phyloP scores from a whole-genome alignment of 1,139 yeast genomes.

The Magnusiomyces tetraspermus region DNA sequence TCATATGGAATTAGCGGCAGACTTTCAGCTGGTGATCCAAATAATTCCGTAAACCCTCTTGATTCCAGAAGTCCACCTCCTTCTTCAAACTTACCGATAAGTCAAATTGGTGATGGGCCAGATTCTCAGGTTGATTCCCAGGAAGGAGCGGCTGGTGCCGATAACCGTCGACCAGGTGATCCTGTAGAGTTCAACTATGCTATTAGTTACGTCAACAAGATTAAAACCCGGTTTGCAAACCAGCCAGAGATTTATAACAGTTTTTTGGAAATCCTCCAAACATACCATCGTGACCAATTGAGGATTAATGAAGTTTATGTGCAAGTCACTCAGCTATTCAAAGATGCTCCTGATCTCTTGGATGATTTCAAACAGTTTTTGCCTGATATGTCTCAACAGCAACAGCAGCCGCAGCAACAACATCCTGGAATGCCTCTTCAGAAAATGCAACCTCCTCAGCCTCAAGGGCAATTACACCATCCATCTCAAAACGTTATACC shows the following conservation, averaged over 20 bases:
- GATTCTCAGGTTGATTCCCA: conserved; percentile 23
- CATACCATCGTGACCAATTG: conserved; percentile 91
- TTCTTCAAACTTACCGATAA: conserved; percentile 20
- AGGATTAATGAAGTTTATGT: conserved; percentile 92
- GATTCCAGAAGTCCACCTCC: neutral
- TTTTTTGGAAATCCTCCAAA: conserved; percentile 87
- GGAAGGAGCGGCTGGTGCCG: conserved; percentile 16
- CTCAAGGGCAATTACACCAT: neutral
- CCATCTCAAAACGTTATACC: neutral
- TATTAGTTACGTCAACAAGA: conserved; percentile 88
- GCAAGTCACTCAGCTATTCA: conserved; percentile 80
- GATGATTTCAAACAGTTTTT: conserved; percentile 92
- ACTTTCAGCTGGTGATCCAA: neutral
- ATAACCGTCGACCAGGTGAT: conserved; percentile 41
- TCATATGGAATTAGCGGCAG: neutral
- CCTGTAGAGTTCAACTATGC: conserved; percentile 97
- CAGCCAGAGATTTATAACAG: conserved; percentile 95
- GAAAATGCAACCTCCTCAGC: conserved; percentile 2
- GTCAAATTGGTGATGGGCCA: conserved; percentile 37
- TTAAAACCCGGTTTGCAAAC: conserved; percentile 83
- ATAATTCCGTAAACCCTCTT: no score
- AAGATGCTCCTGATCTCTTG: conserved; percentile 86
- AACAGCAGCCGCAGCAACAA: conserved; percentile 12
- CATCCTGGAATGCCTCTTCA: conserved; percentile 10
- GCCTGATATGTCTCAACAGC: conserved; percentile 62